Conservation (phyloP, 169 alveolate genomes). For the Eimeria praecox region DNA sequence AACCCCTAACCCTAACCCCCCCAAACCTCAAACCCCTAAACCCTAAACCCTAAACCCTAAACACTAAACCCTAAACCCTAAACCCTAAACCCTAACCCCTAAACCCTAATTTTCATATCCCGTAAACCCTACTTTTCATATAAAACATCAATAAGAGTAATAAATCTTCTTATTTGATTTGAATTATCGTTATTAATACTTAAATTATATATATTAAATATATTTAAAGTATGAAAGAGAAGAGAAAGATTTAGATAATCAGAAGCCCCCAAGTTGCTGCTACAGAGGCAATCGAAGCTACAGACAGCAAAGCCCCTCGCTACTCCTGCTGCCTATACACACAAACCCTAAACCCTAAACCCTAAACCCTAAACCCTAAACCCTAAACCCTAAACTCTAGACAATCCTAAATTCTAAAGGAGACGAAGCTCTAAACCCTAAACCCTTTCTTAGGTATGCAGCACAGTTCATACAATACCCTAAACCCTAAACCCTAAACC, state of each 20-base stretch:
- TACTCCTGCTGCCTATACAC: constrained; percentile 51
- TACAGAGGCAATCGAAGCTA: constrained; percentile 66
- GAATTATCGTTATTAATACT: constrained; percentile 26
- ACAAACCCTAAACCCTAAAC: background rate
- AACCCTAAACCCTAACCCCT: background rate
- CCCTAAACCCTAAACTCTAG: background rate
- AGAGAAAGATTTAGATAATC: constrained; percentile 66
- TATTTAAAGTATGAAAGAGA: constrained; percentile 54
- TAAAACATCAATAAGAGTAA: constrained; percentile 77
- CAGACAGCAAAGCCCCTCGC: constrained; percentile 49
- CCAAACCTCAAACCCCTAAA: background rate
- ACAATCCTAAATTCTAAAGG: background rate
- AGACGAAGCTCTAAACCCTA: background rate
- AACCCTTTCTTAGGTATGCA: too few species aligned
- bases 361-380: background rate
- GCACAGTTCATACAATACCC: too few species aligned
- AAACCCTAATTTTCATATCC: background rate
- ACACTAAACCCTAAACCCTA: constrained; percentile 5
- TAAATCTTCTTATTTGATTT: constrained; percentile 78
- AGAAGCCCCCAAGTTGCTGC: constrained; percentile 48
- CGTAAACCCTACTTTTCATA: constrained; percentile 62
- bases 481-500: background rate
- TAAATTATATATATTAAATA: constrained; percentile 37
- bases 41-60: constrained; percentile 40
- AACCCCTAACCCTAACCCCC: background rate